A percentile compares a stretch with the other conserved stretches of the same genome.
Conservation (phyloP, 805 yeast species). For the Danielozyma ontarioensis region DNA sequence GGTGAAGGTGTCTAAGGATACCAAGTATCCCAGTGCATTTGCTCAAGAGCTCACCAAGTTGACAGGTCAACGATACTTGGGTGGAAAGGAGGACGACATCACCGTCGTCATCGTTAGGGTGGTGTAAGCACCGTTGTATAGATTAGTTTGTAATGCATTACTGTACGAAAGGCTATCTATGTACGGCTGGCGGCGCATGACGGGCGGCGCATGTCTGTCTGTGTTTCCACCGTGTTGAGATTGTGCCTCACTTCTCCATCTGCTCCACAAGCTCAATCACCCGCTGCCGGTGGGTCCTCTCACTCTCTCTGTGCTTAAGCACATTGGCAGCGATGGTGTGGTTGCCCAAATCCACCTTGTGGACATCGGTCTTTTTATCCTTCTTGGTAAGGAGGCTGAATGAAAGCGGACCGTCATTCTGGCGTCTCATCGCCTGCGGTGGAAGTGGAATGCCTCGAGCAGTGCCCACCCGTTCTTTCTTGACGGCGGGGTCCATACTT, state of each 20-base stretch:
- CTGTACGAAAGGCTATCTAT: too few relatives aligned
- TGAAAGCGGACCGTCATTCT: slow-evolving; percentile 19
- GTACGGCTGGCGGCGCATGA: too few relatives aligned
- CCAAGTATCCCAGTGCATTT: slow-evolving; percentile 76
- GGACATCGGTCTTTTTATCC: slow-evolving; percentile 42
- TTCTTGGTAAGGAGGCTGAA: slow-evolving; percentile 54
- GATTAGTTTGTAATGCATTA: too few relatives aligned
- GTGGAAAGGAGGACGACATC: slow-evolving; percentile 96
- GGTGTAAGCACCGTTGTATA: too few relatives aligned
- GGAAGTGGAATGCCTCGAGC: slow-evolving; percentile 2
- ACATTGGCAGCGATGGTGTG: slow-evolving; percentile 52
- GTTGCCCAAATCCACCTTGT: slow-evolving; percentile 47
- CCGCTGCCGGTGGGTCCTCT: slow-evolving; percentile 49
- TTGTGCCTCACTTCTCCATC: slow-evolving; percentile 18
- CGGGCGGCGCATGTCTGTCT: too few relatives aligned
- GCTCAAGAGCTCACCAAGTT: slow-evolving; percentile 68
- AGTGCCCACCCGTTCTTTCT: slow-evolving; percentile 1
- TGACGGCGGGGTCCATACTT: slow-evolving; percentile 1
- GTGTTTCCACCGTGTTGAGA: not conserved
- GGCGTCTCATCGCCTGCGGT: slow-evolving; percentile 1
- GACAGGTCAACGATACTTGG: slow-evolving; percentile 66
- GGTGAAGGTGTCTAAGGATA: slow-evolving; percentile 63
- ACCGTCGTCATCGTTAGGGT: slow-evolving; percentile 76
- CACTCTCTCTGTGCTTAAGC: slow-evolving; percentile 44
- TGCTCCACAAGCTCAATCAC: slow-evolving; percentile 52